Conservation (phyloP, 257 asterid genomes). For the Catharanthus roseus region DNA sequence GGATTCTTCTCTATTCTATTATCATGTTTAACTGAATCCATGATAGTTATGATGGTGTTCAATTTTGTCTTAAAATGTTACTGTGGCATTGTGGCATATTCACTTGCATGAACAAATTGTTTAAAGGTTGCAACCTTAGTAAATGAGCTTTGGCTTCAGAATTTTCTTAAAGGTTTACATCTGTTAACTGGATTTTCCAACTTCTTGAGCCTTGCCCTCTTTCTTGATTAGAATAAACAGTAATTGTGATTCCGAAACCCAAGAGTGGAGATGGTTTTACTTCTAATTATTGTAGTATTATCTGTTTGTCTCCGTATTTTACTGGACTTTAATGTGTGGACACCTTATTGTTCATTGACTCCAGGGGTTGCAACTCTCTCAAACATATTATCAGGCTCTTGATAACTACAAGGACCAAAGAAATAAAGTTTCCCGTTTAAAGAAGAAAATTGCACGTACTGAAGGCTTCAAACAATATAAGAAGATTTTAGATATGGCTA, state of each 20-base stretch:
- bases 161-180: not conserved
- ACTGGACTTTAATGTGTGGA: constrained; percentile 9
- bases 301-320: not conserved
- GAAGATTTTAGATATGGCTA: constrained; percentile 69
- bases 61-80: not conserved
- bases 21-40: not conserved
- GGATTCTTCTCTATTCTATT: not conserved
- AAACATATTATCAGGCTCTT: constrained; percentile 65
- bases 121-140: not conserved
- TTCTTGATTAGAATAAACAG: not conserved
- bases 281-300: too few relatives aligned
- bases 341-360: constrained; percentile 18
- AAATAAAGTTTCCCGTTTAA: constrained; percentile 74
- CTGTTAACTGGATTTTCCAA: not conserved
- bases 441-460: constrained; percentile 75
- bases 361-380: constrained; percentile 59
- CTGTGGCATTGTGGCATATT: too few relatives aligned
- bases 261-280: not conserved
- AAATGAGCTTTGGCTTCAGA: not conserved
- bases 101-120: not conserved
- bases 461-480: constrained; percentile 88
- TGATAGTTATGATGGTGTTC: not conserved
- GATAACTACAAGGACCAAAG: constrained; percentile 85
- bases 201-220: not conserved
- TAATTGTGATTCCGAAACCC: not conserved